Evolutionary conservation across 495 filamentous ascomycete species (phyloP).

Genomic region (Neurospora pannonica): DNA sequence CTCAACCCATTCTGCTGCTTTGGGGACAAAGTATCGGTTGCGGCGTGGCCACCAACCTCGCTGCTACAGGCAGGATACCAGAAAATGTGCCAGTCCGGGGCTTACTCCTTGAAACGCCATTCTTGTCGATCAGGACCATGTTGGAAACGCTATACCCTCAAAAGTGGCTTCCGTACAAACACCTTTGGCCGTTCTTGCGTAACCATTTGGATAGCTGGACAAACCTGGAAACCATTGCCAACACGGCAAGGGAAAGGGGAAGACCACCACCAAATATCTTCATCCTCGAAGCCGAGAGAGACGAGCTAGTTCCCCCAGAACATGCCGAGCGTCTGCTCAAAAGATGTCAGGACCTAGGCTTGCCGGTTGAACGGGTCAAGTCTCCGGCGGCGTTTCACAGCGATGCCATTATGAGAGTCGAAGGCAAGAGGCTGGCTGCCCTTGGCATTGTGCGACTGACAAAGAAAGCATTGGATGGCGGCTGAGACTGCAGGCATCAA

Average conservation of each 20-base stretch:
- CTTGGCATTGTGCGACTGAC: conserved; percentile 19
- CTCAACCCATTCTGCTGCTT: conserved; percentile 43
- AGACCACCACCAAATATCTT: conserved; percentile 33
- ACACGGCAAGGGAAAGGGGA: conserved; percentile 9
- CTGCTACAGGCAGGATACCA: conserved; percentile 15
- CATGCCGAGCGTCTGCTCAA: conserved; percentile 43
- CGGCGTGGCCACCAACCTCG: conserved; percentile 47
- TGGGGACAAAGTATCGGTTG: conserved; percentile 76
- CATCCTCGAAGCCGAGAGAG: conserved; percentile 52
- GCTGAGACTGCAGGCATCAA: conserved; percentile 2
- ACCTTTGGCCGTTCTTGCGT: conserved; percentile 40
- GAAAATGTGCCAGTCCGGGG: conserved; percentile 23
- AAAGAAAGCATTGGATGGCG: conserved; percentile 6
- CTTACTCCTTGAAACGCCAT: conserved; percentile 69
- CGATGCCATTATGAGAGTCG: conserved; percentile 32
- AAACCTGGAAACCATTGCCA: conserved; percentile 29
- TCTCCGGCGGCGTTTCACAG: conserved; percentile 36
- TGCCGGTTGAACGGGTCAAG: conserved; percentile 27
- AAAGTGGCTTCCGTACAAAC: conserved; percentile 66
- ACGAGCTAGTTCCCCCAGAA: conserved; percentile 57
- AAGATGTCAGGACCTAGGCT: conserved; percentile 29
- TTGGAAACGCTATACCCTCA: conserved; percentile 67
- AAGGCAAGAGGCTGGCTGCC: conserved; percentile 33
- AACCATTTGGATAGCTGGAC: conserved; percentile 38
- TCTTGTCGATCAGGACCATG: conserved; percentile 64